These are phyloP conservation scores for Populus alba DNA, from an alignment of 345 rosid species.

Conservation along the genomic window DNA sequence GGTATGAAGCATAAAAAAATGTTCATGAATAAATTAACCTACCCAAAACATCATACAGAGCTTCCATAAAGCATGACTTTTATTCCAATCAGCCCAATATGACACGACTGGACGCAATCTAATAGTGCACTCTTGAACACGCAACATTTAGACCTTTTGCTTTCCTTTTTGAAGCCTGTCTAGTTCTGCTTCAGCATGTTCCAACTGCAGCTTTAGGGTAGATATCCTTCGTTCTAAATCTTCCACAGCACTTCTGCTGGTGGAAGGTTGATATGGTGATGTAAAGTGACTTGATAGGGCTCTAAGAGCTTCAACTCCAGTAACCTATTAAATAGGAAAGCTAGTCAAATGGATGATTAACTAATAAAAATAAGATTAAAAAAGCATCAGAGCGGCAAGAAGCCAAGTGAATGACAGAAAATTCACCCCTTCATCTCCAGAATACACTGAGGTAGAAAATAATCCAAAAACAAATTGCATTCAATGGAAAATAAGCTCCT, in stretches of 20 bases:
- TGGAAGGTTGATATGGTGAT: conserved; percentile 56
- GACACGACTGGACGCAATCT: conserved; percentile 4
- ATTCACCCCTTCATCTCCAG: background rate
- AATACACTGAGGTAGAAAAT: background rate
- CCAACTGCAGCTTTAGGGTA: conserved; percentile 49
- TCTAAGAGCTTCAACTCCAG: conserved; percentile 88
- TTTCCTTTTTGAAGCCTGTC: conserved; percentile 64
- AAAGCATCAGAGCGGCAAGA: background rate
- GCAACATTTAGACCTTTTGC: conserved; percentile 31
- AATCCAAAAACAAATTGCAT: background rate
- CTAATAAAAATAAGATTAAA: background rate
- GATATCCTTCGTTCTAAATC: conserved; percentile 54
- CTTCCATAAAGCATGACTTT: conserved; percentile 1
- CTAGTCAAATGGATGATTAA: conserved; percentile 17
- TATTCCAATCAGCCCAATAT: background rate
- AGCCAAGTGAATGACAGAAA: background rate
- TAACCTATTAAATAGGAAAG: conserved; percentile 53
- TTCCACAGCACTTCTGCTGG: conserved; percentile 43
- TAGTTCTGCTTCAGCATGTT: conserved; percentile 69
- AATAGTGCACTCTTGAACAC: background rate
- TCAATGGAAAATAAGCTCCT: background rate
- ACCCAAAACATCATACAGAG: conserved; percentile 5
- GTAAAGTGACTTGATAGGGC: conserved; percentile 64
- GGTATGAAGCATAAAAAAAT: background rate
- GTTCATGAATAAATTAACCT: conserved; percentile 16